Base-by-base conservation (phyloP, 306 rosid species). In the Prosopis cineraria region DNA sequence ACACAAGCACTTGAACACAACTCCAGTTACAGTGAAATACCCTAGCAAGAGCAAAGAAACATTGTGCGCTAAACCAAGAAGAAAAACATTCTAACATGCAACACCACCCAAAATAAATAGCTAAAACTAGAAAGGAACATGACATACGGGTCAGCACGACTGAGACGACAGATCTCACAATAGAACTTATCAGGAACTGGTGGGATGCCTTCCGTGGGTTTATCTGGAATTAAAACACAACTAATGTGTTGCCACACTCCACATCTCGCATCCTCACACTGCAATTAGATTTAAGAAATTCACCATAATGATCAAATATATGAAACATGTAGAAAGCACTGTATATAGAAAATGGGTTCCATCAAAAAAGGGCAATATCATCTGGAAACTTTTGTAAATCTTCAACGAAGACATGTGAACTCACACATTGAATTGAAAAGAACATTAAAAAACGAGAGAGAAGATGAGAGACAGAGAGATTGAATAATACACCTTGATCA, bases 81-180 rank as follows among this genome's bases (percentile, higher is more conserved):
- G n/a, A 30, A 77, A 78, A 72, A 40, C n/a, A 6, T 47, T 10
- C 40, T 75, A 70, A 55, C 8, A 78, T 30, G 34, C 3, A 70
- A 22, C 47, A 58, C 16, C n/a, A 22, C 39, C 65, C 64, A 31
- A 7, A 55, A 70, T 64, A 64, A 37, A 72, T 30, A 82, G 80
- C 78, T 62, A 74, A 83, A 84, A 37, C 12, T 68, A 58, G n/a
- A 83, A 37, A 34, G 53, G 47, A 74, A 71, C 50, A 74, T 59
- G 58, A 84, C 99, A 69, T 90, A 93, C 99, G 99, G 99, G 45
- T 96, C 98, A 84, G 99, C 97, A 17, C 99, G 99, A 55, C 40
- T 87, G 77, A 96, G 97, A 66, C 99, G 93, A 83, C 99, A 96
- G 58, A 90, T 68, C 85, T 88, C 98, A 82, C 99, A 96, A 75